Evolutionary conservation across 2,329 filamentous ascomycete species (phyloP).

Genomic region (Rosellinia necatrix): DNA sequence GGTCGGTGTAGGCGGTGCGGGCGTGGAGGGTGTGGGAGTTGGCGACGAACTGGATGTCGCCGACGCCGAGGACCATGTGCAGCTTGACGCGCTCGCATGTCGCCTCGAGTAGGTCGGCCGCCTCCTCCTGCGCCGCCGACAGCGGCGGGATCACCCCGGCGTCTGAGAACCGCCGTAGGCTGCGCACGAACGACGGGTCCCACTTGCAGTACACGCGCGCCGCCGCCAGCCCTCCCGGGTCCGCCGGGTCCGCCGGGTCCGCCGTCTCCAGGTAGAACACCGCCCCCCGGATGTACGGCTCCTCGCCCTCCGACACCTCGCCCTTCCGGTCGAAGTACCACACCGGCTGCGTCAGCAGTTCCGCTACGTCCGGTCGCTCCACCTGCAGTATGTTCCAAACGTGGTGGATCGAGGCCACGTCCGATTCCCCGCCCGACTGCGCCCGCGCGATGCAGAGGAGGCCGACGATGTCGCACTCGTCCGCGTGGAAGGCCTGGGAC

Average conservation of each 20-base stretch:
- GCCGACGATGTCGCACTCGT: slow-evolving; percentile 82
- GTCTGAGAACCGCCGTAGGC: slow-evolving; percentile 74
- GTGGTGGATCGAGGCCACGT: slow-evolving; percentile 77
- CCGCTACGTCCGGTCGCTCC: slow-evolving; percentile 78
- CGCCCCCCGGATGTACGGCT: slow-evolving; percentile 72
- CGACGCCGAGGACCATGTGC: slow-evolving; percentile 85
- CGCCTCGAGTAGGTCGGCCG: slow-evolving; percentile 72
- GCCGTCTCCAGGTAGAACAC: slow-evolving; percentile 77
- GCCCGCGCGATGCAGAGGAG: slow-evolving; percentile 80
- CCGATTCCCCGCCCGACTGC: slow-evolving; percentile 80
- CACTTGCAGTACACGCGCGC: slow-evolving; percentile 80
- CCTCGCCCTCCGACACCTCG: slow-evolving; percentile 74
- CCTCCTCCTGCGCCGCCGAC: slow-evolving; percentile 69
- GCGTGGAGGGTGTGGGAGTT: slow-evolving; percentile 84
- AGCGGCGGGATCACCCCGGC: slow-evolving; percentile 73
- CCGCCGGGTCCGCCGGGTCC: slow-evolving; percentile 46
- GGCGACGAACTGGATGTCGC: slow-evolving; percentile 85
- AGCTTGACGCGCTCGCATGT: slow-evolving; percentile 74
- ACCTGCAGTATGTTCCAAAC: slow-evolving; percentile 81
- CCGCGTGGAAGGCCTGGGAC: slow-evolving; percentile 68
- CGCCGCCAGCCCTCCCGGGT: no score
- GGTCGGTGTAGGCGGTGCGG: slow-evolving; percentile 76
- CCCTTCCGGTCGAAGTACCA: slow-evolving; percentile 96
- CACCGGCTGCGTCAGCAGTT: slow-evolving; percentile 73
- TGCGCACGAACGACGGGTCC: slow-evolving; percentile 87